Conservation (phyloP, 139 green algal species). For the Haematococcus lacustris region DNA sequence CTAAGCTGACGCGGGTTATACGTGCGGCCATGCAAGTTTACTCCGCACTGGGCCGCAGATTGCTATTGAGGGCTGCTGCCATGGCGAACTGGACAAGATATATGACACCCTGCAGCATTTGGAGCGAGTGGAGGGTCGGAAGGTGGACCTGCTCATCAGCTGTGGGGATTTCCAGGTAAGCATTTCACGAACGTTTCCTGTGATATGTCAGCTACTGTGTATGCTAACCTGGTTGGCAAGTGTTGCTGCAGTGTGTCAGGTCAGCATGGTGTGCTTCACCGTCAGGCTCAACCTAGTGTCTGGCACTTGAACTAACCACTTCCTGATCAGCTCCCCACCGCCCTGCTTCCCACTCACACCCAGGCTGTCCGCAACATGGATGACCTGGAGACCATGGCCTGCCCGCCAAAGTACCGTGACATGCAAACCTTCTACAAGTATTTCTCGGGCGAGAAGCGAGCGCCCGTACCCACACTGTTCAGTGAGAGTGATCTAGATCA, state of each 20-base stretch:
- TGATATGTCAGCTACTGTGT: no score
- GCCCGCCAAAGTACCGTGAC: conserved; percentile 85
- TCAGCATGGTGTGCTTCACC: no score
- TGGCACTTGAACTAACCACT: no score
- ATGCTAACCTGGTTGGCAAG: no score
- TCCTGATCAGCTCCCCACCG: no score
- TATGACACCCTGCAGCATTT: conserved; percentile 72
- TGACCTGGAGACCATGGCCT: conserved; percentile 90
- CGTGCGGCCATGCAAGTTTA: background rate
- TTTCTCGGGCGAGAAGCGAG: conserved; percentile 69
- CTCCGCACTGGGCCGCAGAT: conserved; percentile 44
- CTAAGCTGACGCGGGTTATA: no score
- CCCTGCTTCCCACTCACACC: background rate
- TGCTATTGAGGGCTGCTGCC: conserved; percentile 82
- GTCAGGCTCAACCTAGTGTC: no score
- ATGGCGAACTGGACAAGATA: conserved; percentile 92
- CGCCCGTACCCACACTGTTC: conserved; percentile 91
- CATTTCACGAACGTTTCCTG: background rate
- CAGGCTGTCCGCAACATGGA: conserved; percentile 92
- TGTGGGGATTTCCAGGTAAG: conserved; percentile 97
- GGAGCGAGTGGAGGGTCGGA: conserved; percentile 50
- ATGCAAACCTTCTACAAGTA: conserved; percentile 95
- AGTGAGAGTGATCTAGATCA: no score
- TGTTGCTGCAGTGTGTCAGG: no score
- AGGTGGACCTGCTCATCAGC: conserved; percentile 92